phyloP scores from a whole-genome alignment of 179 eudicot species.

The Actinidia chinensis region DNA sequence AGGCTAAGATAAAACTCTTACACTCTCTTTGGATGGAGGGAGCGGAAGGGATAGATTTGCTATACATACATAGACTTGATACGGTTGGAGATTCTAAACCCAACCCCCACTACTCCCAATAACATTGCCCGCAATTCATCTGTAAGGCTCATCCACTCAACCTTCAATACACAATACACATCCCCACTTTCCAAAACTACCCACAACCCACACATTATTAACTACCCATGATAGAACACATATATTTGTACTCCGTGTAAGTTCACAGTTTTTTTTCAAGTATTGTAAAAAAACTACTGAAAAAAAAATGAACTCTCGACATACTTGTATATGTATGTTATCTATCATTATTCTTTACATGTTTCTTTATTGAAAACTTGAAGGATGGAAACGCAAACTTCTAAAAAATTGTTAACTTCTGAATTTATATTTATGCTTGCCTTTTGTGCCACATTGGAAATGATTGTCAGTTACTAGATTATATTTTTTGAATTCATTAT shows the following conservation, averaged over 20 bases:
- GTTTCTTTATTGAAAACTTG: background rate
- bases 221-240: background rate
- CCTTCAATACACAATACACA: background rate
- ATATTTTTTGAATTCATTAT: too few species aligned
- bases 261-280: background rate
- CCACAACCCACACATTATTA: background rate
- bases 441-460: background rate
- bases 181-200: background rate
- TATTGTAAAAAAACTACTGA: background rate
- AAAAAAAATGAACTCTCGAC: background rate
- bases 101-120: background rate
- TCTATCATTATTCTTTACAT: background rate
- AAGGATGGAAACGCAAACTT: too few species aligned
- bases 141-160: background rate
- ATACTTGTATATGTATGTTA: background rate
- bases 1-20: too few species aligned
- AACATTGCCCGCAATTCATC: background rate
- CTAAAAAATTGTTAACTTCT: background rate
- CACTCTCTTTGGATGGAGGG: too few species aligned
- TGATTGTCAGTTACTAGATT: background rate
- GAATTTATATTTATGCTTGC: background rate
- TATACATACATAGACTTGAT: background rate
- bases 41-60: too few species aligned
- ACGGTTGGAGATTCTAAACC: background rate
- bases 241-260: background rate